Percentiles rank a stretch among this genome's conserved stretches.
Evolutionary conservation across 495 filamentous ascomycete genomes (phyloP).

Genomic region (Lasiosphaeria miniovina): DNA sequence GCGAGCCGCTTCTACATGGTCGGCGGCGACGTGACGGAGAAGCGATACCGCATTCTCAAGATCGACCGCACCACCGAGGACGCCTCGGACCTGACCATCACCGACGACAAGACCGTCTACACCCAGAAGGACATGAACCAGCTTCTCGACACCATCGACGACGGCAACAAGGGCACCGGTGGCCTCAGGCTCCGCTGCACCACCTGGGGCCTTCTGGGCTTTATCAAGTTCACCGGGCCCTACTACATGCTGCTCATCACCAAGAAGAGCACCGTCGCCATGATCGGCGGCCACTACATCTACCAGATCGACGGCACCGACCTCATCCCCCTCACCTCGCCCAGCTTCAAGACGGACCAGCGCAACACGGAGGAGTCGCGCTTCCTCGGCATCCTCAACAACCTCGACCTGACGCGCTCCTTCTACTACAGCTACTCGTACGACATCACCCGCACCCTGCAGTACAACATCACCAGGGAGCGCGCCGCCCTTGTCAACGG

Average conservation of each 20-base stretch:
- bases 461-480: constrained; percentile 87
- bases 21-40: constrained; percentile 84
- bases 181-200: constrained; percentile 86
- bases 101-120: constrained; percentile 93
- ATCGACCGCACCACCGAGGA: constrained; percentile 86
- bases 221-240: constrained; percentile 92
- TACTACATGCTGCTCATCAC: constrained; percentile 98
- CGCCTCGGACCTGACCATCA: constrained; percentile 69
- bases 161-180: constrained; percentile 90
- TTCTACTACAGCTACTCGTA: constrained; percentile 99
- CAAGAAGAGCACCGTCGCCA: constrained; percentile 90
- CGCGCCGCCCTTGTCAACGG: constrained; percentile 64
- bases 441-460: constrained; percentile 87
- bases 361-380: constrained; percentile 83
- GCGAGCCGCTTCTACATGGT: constrained; percentile 90
- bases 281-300: constrained; percentile 93
- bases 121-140: constrained; percentile 90
- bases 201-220: constrained; percentile 90
- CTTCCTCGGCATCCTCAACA: constrained; percentile 83
- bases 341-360: constrained; percentile 69
- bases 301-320: constrained; percentile 97
- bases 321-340: constrained; percentile 76
- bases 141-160: constrained; percentile 88
- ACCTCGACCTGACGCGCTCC: constrained; percentile 81
- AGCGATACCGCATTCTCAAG: constrained; percentile 84